phyloP scores from a whole-genome alignment of 1,284 basidiomycete species.

The Sparassis latifolia region DNA sequence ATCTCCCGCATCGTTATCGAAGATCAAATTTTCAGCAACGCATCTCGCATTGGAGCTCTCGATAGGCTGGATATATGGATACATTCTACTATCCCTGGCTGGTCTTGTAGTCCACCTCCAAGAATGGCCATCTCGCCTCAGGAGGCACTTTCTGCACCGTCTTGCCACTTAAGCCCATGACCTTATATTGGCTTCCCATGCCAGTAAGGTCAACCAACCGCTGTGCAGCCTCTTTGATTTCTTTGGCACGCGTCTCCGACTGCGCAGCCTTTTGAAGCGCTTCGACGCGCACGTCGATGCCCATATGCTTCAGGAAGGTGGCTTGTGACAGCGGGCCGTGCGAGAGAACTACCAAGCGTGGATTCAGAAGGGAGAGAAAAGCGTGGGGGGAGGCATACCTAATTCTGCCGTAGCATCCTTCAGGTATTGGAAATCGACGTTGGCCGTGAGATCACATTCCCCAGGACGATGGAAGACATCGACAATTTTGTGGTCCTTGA shows the following conservation, averaged over 20 bases:
- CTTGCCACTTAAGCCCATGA: slow-evolving; percentile 44
- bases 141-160: slow-evolving; percentile 3
- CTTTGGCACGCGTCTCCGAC: slow-evolving; percentile 35
- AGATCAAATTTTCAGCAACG: too few relatives aligned
- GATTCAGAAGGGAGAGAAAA: slow-evolving; percentile 1
- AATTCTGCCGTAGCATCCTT: slow-evolving; percentile 66
- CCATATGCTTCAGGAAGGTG: slow-evolving; percentile 53
- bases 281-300: slow-evolving; percentile 47
- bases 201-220: slow-evolving; percentile 54
- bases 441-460: slow-evolving; percentile 87
- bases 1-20: too few relatives aligned
- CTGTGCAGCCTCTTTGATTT: slow-evolving; percentile 41
- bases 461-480: slow-evolving; percentile 86
- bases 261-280: slow-evolving; percentile 40
- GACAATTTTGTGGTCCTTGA: slow-evolving; percentile 83
- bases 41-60: too few relatives aligned
- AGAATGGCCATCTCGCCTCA: slow-evolving; percentile 28
- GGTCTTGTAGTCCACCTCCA: slow-evolving; percentile 2
- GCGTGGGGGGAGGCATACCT: slow-evolving; percentile 36
- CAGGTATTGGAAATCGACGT: slow-evolving; percentile 93
- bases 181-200: slow-evolving; percentile 64
- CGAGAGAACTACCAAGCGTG: slow-evolving; percentile 28
- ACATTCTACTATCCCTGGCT: too few relatives aligned
- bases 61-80: too few relatives aligned
- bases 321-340: slow-evolving; percentile 53